phyloP scores from a whole-genome alignment of 768 basidiomycete genomes.

The Cystoderma amianthinum region DNA sequence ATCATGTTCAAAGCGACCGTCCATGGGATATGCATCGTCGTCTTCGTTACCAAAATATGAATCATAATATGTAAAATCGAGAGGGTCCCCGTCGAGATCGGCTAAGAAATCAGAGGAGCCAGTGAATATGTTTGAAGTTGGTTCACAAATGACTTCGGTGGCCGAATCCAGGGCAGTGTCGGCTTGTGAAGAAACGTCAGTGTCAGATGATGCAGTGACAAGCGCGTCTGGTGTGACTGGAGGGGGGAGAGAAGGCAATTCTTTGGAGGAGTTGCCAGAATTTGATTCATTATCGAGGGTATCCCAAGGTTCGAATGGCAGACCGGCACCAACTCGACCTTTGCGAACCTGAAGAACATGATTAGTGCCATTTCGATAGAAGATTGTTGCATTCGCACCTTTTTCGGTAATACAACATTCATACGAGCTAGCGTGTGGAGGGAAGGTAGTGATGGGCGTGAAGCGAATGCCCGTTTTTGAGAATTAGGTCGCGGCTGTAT shows the following conservation, averaged over 20 bases:
- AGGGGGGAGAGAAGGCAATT: neutral
- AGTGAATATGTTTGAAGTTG: neutral
- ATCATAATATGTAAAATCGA: too few relatives aligned
- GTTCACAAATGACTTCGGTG: neutral
- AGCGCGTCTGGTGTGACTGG: neutral
- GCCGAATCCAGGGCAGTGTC: neutral
- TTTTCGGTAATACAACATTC: constrained; percentile 37
- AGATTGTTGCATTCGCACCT: constrained; percentile 26
- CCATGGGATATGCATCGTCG: constrained; percentile 5
- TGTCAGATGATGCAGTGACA: neutral
- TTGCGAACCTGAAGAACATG: constrained; percentile 33
- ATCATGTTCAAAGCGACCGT: constrained; percentile 2
- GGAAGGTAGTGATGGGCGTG: constrained; percentile 46
- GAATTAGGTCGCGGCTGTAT: constrained; percentile 27
- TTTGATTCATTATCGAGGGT: constrained; percentile 12
- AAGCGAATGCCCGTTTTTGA: constrained; percentile 39
- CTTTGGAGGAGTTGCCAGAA: neutral
- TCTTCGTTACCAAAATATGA: constrained; percentile 14
- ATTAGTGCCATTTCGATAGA: constrained; percentile 1
- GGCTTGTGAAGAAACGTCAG: neutral
- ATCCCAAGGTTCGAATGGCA: constrained; percentile 53
- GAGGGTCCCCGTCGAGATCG: neutral
- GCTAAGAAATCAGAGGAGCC: too few relatives aligned
- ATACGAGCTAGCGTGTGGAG: constrained; percentile 41
- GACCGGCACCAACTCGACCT: constrained; percentile 42